Percentiles rank a stretch among this genome's conserved stretches.
Conservation (phyloP, 768 basidiomycete genomes). For the Suillus subalutaceus region DNA sequence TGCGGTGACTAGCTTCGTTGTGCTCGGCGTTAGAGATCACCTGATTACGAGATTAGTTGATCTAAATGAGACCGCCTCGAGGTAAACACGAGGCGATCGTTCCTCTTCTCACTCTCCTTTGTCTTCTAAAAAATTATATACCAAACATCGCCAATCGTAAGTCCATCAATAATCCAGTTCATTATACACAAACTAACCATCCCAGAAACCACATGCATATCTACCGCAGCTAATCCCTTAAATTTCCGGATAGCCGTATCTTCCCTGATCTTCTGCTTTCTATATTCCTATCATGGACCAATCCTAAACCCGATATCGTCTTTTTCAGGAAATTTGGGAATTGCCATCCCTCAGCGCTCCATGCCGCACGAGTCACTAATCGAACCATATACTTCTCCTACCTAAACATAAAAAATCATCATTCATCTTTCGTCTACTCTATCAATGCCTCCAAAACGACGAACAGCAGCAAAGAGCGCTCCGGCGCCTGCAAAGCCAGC, state of each 20-base stretch:
- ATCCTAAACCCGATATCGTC: conserved; percentile 34
- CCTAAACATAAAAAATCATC: conserved; percentile 11
- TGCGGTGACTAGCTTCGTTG: no score
- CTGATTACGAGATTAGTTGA: no score
- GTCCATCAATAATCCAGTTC: no score
- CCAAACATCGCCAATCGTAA: no score
- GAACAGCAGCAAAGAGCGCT: conserved; percentile 21
- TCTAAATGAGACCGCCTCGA: neutral
- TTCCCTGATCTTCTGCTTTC: conserved; percentile 17
- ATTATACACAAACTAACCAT: no score
- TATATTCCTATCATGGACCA: conserved; percentile 36
- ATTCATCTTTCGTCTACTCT: neutral
- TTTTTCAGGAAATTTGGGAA: conserved; percentile 23
- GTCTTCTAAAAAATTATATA: neutral
- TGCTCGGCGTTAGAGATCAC: no score
- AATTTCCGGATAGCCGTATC: conserved; percentile 21
- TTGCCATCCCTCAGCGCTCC: conserved; percentile 23
- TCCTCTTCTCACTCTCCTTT: no score
- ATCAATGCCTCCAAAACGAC: conserved; percentile 36
- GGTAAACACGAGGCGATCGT: neutral
- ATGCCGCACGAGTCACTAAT: conserved; percentile 31
- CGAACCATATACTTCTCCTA: conserved; percentile 19
- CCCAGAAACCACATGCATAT: no score
- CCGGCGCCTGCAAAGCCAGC: conserved; percentile 15
- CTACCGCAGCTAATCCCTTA: neutral